phyloP scores from a whole-genome alignment of 768 basidiomycete genomes.

The Agaricus sinodeliciosus region DNA sequence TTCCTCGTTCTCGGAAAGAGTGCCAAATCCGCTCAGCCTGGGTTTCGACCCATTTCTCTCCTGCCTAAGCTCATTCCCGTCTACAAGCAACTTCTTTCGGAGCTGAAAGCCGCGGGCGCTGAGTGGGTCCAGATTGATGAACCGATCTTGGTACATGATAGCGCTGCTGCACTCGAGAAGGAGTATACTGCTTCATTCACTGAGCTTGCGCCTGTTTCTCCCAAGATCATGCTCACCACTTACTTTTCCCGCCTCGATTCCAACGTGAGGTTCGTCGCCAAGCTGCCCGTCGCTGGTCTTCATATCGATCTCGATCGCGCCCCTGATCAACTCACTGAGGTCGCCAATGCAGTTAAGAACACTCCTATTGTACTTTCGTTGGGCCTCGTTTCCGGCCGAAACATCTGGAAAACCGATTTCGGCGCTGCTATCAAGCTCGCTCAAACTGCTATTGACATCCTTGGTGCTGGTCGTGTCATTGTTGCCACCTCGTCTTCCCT shows the following conservation, averaged over 20 bases:
- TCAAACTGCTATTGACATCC: conserved; percentile 76
- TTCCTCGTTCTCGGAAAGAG: conserved; percentile 93
- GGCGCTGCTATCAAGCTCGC: conserved; percentile 72
- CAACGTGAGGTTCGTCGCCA: conserved; percentile 82
- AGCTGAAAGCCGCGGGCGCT: conserved; percentile 90
- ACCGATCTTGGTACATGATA: conserved; percentile 91
- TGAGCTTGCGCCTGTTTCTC: conserved; percentile 74
- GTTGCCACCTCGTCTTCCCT: conserved; percentile 96
- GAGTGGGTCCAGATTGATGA: conserved; percentile 97
- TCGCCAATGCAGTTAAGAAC: conserved; percentile 76
- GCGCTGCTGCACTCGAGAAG: conserved; percentile 66
- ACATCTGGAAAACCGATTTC: conserved; percentile 99
- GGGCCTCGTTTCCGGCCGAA: conserved; percentile 95
- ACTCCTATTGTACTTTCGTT: conserved; percentile 82
- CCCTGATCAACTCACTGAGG: conserved; percentile 78
- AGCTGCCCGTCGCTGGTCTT: conserved; percentile 88
- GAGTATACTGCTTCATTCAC: conserved; percentile 78
- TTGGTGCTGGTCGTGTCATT: conserved; percentile 86
- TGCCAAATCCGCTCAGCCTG: conserved; percentile 71
- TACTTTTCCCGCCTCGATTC: conserved; percentile 96
- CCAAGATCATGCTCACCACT: conserved; percentile 90
- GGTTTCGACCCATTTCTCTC: conserved; percentile 88
- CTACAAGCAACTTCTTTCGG: conserved; percentile 83
- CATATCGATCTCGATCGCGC: conserved; percentile 97
- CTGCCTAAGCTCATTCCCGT: conserved; percentile 86